Base-by-base conservation (phyloP, 495 filamentous ascomycete genomes). In the Bacidia gigantensis region DNA sequence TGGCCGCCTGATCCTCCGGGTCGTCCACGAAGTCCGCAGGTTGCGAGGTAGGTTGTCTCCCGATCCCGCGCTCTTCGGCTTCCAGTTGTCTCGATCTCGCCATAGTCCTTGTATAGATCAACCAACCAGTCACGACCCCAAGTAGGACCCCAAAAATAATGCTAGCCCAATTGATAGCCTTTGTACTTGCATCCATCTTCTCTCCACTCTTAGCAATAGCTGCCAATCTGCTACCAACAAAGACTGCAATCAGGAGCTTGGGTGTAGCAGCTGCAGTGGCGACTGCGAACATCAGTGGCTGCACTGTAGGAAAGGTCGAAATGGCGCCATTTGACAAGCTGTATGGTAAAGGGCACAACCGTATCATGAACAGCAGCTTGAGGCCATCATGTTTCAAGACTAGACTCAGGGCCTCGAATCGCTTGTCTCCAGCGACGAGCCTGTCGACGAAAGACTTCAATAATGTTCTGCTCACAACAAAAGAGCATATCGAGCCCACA, bases 301-400 rank as follows among this genome's bases (percentile, higher is more conserved):
- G 73, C 5, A 98, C 86, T 5, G 87, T 94, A 1, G 86, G 88
- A 57, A 98, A 89, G 1, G 90, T 96, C 18, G 87, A 86, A 24
- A 98, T 78, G 21, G 92, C 94, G 18, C 89, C 92, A 60, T 98
- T 98, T 59, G 85, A 89, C 52, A 96, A 70, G 21, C 86, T 90
- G 63, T 94, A 98, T n/a, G 92, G 92, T 54, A 97, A 65, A 21
- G 92, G 92, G 54, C 92, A 96, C 32, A 97, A 70, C 25, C 92
- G 75, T 52, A 98, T 94, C 86, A 95, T 95, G 58, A 83, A 81
- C 26, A 98, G 72, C 17, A 97, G 73, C 56, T 88, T 86, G 38
- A 98, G 63, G 0, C 92, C 93, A 62, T 98, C 92, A 58, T 87
- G 81, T 49, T 81, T 80, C 29, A 82, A 60, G 3, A 82, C 83